A percentile compares a stretch with the other conserved stretches of the same genome.
Evolutionary conservation across 495 filamentous ascomycete species (phyloP).

Genomic region (Pseudoneurospora amorphoporcata): DNA sequence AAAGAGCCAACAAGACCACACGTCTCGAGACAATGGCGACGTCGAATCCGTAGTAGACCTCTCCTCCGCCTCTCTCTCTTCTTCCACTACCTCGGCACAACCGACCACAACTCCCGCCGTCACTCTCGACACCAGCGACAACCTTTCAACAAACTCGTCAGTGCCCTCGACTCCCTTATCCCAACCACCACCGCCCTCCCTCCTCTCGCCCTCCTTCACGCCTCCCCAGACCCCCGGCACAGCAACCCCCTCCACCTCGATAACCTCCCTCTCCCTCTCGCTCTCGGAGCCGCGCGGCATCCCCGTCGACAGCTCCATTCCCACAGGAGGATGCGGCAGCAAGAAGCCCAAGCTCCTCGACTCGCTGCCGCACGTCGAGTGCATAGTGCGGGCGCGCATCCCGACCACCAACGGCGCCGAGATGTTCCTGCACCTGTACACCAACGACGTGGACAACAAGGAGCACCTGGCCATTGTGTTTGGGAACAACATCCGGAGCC

Average conservation of each 20-base stretch:
- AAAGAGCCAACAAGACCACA: conserved; percentile 13
- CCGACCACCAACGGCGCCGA: conserved; percentile 82
- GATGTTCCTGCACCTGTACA: conserved; percentile 95
- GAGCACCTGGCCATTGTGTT: conserved; percentile 99
- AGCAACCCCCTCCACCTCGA: conserved; percentile 33
- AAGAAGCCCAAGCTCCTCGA: conserved; percentile 59
- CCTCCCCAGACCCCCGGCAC: conserved; percentile 68
- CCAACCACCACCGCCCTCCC: conserved; percentile 29
- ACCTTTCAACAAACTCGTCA: conserved; percentile 10
- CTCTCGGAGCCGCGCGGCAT: conserved; percentile 35
- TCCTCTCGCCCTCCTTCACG: conserved; percentile 70
- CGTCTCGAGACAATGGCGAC: conserved; percentile 9
- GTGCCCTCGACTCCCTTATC: conserved; percentile 5
- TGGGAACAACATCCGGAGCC: conserved; percentile 70
- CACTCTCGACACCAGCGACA: not conserved
- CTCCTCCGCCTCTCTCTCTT: conserved; percentile 2
- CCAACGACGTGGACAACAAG: conserved; percentile 85
- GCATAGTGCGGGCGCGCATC: conserved; percentile 74
- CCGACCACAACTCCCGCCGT: not conserved
- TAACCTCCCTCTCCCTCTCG: not conserved
- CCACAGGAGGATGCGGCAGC: conserved; percentile 38
- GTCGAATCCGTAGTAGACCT: conserved; percentile 9
- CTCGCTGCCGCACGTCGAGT: conserved; percentile 63
- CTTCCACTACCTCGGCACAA: not conserved
- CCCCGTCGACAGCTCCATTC: conserved; percentile 43